phyloP scores from a whole-genome alignment of 768 basidiomycete genomes.

The Suillus subaureus region DNA sequence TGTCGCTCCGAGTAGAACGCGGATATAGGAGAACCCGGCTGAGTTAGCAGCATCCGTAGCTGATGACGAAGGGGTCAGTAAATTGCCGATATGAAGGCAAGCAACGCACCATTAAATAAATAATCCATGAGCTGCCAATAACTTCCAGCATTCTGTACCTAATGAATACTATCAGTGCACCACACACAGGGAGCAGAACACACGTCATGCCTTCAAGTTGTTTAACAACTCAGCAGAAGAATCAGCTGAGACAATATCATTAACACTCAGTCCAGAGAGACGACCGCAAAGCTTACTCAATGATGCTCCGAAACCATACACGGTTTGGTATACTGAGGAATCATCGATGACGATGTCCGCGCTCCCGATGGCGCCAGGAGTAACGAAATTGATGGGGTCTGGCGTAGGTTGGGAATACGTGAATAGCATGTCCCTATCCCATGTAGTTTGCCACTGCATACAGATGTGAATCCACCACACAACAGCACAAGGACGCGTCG shows the following conservation, averaged over 20 bases:
- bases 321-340: slow-evolving; percentile 54
- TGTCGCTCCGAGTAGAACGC: slow-evolving; percentile 71
- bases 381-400: slow-evolving; percentile 33
- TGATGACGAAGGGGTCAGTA: slow-evolving; percentile 16
- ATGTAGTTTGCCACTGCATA: slow-evolving; percentile 57
- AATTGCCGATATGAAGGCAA: background rate
- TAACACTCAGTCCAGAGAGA: slow-evolving; percentile 9
- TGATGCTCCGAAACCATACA: slow-evolving; percentile 67
- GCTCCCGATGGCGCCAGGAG: slow-evolving; percentile 53
- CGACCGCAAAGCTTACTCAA: slow-evolving; percentile 48
- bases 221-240: slow-evolving; percentile 64
- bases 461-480: slow-evolving; percentile 1
- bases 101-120: slow-evolving; percentile 49
- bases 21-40: slow-evolving; percentile 70
- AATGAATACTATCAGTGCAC: slow-evolving; percentile 1
- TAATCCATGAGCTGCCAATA: slow-evolving; percentile 62
- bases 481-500: slow-evolving; percentile 2
- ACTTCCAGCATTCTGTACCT: slow-evolving; percentile 53
- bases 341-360: slow-evolving; percentile 70
- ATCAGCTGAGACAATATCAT: slow-evolving; percentile 51
- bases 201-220: slow-evolving; percentile 59
- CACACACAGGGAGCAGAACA: background rate
- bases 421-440: slow-evolving; percentile 33
- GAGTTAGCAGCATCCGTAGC: slow-evolving; percentile 60
- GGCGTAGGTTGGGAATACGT: slow-evolving; percentile 33